Base-by-base conservation (phyloP, 495 filamentous ascomycete species). In the Podospora appendiculata region DNA sequence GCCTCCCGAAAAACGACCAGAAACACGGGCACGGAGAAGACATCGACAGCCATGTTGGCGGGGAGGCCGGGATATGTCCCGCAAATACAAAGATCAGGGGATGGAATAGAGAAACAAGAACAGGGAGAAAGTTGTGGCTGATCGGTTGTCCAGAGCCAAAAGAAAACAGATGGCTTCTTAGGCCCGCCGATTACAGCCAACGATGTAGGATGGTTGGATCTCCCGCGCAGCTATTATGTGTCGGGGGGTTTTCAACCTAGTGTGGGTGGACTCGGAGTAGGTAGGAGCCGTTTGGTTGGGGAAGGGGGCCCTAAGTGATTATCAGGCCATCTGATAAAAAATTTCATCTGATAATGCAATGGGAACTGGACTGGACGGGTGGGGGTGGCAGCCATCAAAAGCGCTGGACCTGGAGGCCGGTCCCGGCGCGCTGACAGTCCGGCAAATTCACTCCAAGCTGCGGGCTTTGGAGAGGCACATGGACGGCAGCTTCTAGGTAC, bases 1-100 rank as follows among this genome's bases (percentile, higher is more conserved):
- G 83, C 83, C 74, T 95, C 89, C 61, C 89, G 85, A 60, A 93
- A 91, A 59, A 82, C 80, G 63, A 95, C 85, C 70, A 95, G 90
- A 70, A 93, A 95, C 45, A 93, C 79, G 47, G 82, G 82, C 9
- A 86, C 77, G 45, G 80, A 70, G 58, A 86, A 87, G 54, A 86
- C 79, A 56, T 82, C 74, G 47, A 66, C 65, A 59, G 77, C 76
- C 67, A 75, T 81, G 50, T 35, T 61, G 51, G 38, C 14, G 34
- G 25, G 25, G 25, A 5, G 25, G 25, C 5, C 25, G 25, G 25
- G 25, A 25, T 25, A 5, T 2, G 5, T 25, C 25, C 25, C 25
- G 25, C 25, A 25, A 25, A 25, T 25, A 25, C 25, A 25, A 25
- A 25, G 25, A 25, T 25, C 25, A 25, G 25, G 25, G n/a, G 5